Evolutionary conservation across 352 stramenopile genomes (phyloP).

Genomic region (Lagenidium sp.): DNA sequence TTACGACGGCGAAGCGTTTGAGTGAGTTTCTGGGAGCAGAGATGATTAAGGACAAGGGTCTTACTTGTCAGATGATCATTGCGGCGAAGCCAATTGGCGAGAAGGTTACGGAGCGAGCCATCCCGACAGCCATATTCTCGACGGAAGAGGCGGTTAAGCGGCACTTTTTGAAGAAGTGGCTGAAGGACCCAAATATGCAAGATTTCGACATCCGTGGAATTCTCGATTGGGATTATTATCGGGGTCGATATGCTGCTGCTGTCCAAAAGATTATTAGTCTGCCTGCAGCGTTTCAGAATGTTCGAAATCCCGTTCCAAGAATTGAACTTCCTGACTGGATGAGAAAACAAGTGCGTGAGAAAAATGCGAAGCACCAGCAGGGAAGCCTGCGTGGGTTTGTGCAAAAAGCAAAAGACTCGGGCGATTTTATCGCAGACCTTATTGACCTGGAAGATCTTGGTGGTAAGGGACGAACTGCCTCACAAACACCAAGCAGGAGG

Average conservation of each 20-base stretch:
- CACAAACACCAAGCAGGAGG: too few species aligned
- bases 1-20: constrained; percentile 96
- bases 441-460: constrained; percentile 69
- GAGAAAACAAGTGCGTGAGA: constrained; percentile 87
- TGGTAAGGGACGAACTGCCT: background rate
- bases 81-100: constrained; percentile 85
- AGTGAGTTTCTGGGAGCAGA: constrained; percentile 97
- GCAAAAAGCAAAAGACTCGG: constrained; percentile 14
- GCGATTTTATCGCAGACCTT: constrained; percentile 44
- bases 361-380: constrained; percentile 71
- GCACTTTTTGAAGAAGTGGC: constrained; percentile 98
- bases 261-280: constrained; percentile 99
- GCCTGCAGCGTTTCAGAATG: constrained; percentile 95
- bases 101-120: constrained; percentile 96
- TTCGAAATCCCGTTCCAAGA: constrained; percentile 94
- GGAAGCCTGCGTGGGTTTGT: constrained; percentile 91
- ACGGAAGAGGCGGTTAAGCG: constrained; percentile 91
- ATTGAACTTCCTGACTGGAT: constrained; percentile 97
- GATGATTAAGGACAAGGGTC: constrained; percentile 97
- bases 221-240: constrained; percentile 99
- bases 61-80: constrained; percentile 99
- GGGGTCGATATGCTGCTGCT: constrained; percentile 67
- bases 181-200: constrained; percentile 88
- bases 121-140: constrained; percentile 98
- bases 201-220: constrained; percentile 92